Evolutionary conservation across 768 basidiomycete genomes (phyloP).

Genomic region (Royoungia palumana): DNA sequence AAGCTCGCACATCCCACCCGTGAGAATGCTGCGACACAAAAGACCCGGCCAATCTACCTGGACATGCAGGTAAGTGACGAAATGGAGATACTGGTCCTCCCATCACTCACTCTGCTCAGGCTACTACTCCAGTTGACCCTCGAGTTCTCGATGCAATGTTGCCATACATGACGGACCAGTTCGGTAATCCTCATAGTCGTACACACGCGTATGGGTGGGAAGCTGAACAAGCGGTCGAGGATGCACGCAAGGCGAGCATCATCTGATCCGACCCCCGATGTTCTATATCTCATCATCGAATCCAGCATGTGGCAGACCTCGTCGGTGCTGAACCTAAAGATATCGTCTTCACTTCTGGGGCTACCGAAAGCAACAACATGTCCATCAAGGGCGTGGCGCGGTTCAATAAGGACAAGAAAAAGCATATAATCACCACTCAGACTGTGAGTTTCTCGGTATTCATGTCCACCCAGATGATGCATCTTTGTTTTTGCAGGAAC

Average conservation of each 20-base stretch:
- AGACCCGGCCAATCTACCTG: conserved; percentile 89
- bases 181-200: conserved; percentile 96
- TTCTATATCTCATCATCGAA: not conserved
- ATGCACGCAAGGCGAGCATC: conserved; percentile 69
- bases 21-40: conserved; percentile 54
- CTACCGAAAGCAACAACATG: conserved; percentile 98
- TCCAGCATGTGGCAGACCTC: conserved; percentile 82
- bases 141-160: conserved; percentile 97
- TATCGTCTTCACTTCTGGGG: conserved; percentile 95
- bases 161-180: conserved; percentile 92
- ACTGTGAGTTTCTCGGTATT: conserved; percentile 54
- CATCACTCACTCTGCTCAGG: conserved; percentile 44
- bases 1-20: conserved; percentile 65
- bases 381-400: conserved; percentile 93
- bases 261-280: conserved; percentile 6
- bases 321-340: conserved; percentile 96
- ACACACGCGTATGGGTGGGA: conserved; percentile 99
- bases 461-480: not conserved
- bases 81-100: not conserved
- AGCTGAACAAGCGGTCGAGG: conserved; percentile 91
- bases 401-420: conserved; percentile 92
- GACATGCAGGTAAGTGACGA: conserved; percentile 81
- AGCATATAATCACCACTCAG: conserved; percentile 91
- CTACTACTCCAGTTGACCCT: conserved; percentile 96
- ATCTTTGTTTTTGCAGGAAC: conserved; percentile 60